Conservation (phyloP, 2,329 filamentous ascomycete genomes). For the Chaetomium sp. region DNA sequence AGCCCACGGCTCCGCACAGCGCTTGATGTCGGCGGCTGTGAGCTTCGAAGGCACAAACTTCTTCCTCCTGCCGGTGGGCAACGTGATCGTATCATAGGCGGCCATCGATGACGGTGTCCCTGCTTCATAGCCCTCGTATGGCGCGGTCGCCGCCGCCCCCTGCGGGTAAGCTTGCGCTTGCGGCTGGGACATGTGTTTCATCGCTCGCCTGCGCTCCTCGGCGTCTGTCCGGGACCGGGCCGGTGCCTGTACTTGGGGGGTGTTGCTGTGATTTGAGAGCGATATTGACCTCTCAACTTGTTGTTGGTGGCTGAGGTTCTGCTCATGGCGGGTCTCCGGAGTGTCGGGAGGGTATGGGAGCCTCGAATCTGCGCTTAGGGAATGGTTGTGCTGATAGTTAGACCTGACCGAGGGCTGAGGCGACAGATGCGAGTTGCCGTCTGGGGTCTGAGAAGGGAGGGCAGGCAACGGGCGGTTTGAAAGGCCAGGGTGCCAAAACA, state of each 20-base stretch:
- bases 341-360: slow-evolving; percentile 43
- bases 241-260: slow-evolving; percentile 77
- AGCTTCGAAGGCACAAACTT: slow-evolving; percentile 87
- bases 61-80: slow-evolving; percentile 77
- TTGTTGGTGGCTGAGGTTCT: slow-evolving; percentile 45
- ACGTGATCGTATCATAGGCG: slow-evolving; percentile 78
- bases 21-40: slow-evolving; percentile 76
- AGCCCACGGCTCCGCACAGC: slow-evolving; percentile 89
- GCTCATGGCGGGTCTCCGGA: slow-evolving; percentile 53
- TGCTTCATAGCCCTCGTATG: slow-evolving; percentile 60
- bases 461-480: slow-evolving; percentile 65
- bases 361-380: slow-evolving; percentile 52
- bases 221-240: slow-evolving; percentile 94
- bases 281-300: slow-evolving; percentile 75
- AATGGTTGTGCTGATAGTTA: slow-evolving; percentile 54
- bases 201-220: slow-evolving; percentile 59
- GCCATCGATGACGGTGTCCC: slow-evolving; percentile 54
- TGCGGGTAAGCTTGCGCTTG: slow-evolving; percentile 56
- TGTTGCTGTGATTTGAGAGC: slow-evolving; percentile 77
- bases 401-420: slow-evolving; percentile 46
- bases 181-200: slow-evolving; percentile 55
- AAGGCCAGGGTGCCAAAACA: slow-evolving; percentile 91
- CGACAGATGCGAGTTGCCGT: slow-evolving; percentile 22
- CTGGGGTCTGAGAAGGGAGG: slow-evolving; percentile 47
- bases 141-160: slow-evolving; percentile 47